Conservation (phyloP, 371 early-diverging fungal genomes). For the Syncephalis fuscata region DNA sequence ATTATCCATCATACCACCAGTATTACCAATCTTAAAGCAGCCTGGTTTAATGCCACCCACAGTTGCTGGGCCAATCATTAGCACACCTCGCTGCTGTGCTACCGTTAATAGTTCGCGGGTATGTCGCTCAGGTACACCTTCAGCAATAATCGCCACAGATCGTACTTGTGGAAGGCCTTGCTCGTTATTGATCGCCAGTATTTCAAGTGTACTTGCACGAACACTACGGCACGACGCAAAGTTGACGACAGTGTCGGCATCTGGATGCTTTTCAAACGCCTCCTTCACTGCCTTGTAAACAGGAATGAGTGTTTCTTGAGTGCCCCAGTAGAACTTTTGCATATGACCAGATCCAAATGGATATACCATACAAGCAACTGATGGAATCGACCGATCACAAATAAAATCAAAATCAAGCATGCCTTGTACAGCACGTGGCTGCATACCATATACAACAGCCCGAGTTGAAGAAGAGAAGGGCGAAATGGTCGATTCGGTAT, state of each 20-base stretch:
- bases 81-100: constrained; percentile 65
- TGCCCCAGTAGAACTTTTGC: constrained; percentile 98
- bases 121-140: constrained; percentile 95
- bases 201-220: constrained; percentile 77
- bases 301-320: constrained; percentile 87
- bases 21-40: constrained; percentile 98
- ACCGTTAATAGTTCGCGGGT: constrained; percentile 77
- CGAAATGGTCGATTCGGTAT: constrained; percentile 34
- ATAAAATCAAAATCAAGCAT: constrained; percentile 98
- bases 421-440: constrained; percentile 96
- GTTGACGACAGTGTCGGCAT: constrained; percentile 90
- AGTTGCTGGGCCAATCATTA: constrained; percentile 95
- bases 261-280: constrained; percentile 73
- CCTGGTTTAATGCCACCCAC: constrained; percentile 98
- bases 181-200: constrained; percentile 34
- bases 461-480: constrained; percentile 87
- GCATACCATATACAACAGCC: constrained; percentile 95
- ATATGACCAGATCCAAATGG: constrained; percentile 96
- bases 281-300: constrained; percentile 81
- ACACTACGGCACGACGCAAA: constrained; percentile 95
- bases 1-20: constrained; percentile 99
- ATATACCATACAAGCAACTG: constrained; percentile 97
- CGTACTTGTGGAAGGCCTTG: constrained; percentile 40
- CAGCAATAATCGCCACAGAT: constrained; percentile 93
- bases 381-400: constrained; percentile 89